A percentile compares a stretch with the other conserved stretches of the same genome.
Evolutionary conservation across 192 early-diverging fungal species (phyloP).

Genomic region (Powellomyces hirtus): DNA sequence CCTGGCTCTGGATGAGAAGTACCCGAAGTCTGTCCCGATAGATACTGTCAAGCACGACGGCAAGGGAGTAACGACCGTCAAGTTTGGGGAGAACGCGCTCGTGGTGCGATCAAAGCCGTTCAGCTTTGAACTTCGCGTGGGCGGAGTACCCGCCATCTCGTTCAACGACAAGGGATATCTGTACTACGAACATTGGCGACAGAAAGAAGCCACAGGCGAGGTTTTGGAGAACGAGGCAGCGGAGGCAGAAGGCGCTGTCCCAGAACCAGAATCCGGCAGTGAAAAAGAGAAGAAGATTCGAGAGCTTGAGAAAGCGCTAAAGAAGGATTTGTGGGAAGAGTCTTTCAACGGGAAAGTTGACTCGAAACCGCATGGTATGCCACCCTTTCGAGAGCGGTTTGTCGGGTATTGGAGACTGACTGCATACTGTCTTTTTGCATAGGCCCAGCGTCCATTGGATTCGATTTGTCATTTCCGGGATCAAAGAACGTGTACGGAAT

Average conservation of each 20-base stretch:
- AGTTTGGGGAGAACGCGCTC: constrained; percentile 49
- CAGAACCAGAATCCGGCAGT: constrained; percentile 26
- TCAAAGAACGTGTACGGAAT: constrained; percentile 91
- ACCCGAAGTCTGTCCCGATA: constrained; percentile 41
- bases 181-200: constrained; percentile 75
- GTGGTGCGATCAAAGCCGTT: constrained; percentile 58
- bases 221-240: constrained; percentile 20
- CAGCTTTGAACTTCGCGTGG: constrained; percentile 55
- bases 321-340: constrained; percentile 79
- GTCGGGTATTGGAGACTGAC: not conserved
- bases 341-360: constrained; percentile 84
- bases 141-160: constrained; percentile 56
- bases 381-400: not conserved
- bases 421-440: not conserved
- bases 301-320: constrained; percentile 43
- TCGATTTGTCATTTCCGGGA: constrained; percentile 89
- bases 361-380: constrained; percentile 85
- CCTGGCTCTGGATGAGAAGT: constrained; percentile 16
- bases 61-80: constrained; percentile 20
- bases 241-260: constrained; percentile 11
- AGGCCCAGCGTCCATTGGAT: constrained; percentile 90
- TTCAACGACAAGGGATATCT: constrained; percentile 86
- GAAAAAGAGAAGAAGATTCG: constrained; percentile 34
- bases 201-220: constrained; percentile 43
- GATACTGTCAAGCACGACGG: constrained; percentile 37